These are phyloP conservation scores for Paulownia fortunei DNA, from an alignment of 257 asterid species.

Conservation along the genomic window DNA sequence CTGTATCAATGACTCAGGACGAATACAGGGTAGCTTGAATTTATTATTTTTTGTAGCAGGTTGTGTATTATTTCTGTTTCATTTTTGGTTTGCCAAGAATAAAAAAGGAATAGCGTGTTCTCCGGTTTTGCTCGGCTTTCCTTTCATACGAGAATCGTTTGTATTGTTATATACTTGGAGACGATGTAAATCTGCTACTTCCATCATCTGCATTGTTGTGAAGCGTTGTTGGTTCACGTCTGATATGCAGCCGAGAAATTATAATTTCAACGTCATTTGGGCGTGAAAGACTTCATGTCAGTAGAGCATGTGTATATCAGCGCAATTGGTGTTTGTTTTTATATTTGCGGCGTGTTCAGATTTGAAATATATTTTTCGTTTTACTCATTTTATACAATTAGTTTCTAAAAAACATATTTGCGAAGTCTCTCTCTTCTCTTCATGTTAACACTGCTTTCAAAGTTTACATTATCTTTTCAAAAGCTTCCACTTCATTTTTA, in stretches of 20 bases:
- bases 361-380: too few relatives aligned
- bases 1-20: neutral
- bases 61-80: conserved; percentile 30
- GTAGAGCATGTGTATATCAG: too few relatives aligned
- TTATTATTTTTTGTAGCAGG: conserved; percentile 28
- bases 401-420: too few relatives aligned
- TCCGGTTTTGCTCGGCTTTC: conserved; percentile 26
- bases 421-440: too few relatives aligned
- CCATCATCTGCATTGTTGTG: neutral
- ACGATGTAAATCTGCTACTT: conserved; percentile 3
- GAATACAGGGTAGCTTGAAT: conserved; percentile 19
- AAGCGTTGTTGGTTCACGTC: neutral
- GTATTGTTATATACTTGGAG: conserved; percentile 20
- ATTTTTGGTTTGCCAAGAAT: conserved; percentile 33
- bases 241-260: neutral
- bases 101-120: conserved; percentile 22
- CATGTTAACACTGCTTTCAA: too few relatives aligned
- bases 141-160: neutral
- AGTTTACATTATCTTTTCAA: too few relatives aligned
- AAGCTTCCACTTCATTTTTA: too few relatives aligned
- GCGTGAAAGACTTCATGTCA: too few relatives aligned
- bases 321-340: too few relatives aligned
- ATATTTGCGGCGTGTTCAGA: too few relatives aligned
- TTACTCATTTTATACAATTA: too few relatives aligned
- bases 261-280: too few relatives aligned